phyloP scores from a whole-genome alignment of 805 yeast genomes.

The Wickerhamomyces chambardii region DNA sequence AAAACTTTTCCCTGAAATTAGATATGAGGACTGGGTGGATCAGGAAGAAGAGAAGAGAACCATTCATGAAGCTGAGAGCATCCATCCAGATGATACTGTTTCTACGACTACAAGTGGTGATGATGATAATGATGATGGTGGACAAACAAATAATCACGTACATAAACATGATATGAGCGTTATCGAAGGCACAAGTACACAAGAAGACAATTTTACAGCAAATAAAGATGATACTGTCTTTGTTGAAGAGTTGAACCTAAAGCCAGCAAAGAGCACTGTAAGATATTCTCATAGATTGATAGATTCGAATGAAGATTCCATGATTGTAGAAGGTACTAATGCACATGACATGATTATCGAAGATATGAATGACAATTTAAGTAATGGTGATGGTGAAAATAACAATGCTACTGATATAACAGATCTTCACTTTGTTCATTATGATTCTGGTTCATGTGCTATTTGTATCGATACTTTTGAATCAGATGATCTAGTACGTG shows the following conservation, averaged over 20 bases:
- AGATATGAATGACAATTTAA: not conserved
- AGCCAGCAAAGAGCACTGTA: no score
- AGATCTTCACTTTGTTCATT: constrained; percentile 24
- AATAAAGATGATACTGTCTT: no score
- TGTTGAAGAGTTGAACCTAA: no score
- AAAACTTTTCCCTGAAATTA: constrained; percentile 45
- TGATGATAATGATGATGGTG: not conserved
- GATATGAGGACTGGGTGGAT: constrained; percentile 50
- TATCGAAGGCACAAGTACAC: no score
- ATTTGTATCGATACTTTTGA: constrained; percentile 65
- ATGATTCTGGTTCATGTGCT: constrained; percentile 66
- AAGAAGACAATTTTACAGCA: no score
- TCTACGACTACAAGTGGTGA: not conserved
- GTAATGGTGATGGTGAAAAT: no score
- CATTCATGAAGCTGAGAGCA: constrained; percentile 34
- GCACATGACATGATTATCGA: not conserved
- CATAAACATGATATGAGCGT: no score
- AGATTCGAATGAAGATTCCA: not conserved
- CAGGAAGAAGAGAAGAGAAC: constrained; percentile 50
- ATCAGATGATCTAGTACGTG: constrained; percentile 57
- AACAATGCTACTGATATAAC: not conserved
- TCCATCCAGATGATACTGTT: not conserved
- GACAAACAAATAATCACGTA: no score
- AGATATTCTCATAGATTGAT: no score
- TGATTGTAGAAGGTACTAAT: not conserved